A percentile compares a stretch with the other conserved stretches of the same genome.
Evolutionary conservation across 164 flowering plant species (phyloP).

Genomic region (Magnolia sinica): DNA sequence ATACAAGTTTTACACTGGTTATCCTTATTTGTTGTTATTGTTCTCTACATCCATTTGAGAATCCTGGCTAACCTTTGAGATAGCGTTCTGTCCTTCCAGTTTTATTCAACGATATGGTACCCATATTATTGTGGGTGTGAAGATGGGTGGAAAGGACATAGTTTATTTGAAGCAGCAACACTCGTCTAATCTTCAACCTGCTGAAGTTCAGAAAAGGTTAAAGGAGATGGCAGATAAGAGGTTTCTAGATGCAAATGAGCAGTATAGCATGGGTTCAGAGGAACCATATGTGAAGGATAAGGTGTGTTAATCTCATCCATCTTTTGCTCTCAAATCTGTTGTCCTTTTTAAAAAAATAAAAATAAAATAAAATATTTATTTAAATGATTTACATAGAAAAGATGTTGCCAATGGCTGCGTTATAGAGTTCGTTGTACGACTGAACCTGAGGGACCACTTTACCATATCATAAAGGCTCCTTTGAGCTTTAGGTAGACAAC

Average conservation of each 20-base stretch:
- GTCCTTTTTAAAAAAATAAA: not conserved
- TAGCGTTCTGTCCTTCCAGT: slow-evolving; percentile 34
- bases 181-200: slow-evolving; percentile 76
- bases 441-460: not conserved
- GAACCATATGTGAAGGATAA: slow-evolving; percentile 46
- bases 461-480: not conserved
- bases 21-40: not conserved
- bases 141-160: slow-evolving; percentile 97
- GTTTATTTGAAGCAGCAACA: slow-evolving; percentile 85
- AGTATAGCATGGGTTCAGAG: slow-evolving; percentile 36
- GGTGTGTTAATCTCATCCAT: slow-evolving; percentile 37
- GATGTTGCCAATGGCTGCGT: not conserved
- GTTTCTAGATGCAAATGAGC: slow-evolving; percentile 58
- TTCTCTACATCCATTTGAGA: not conserved
- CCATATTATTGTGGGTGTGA: slow-evolving; percentile 83
- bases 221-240: slow-evolving; percentile 87
- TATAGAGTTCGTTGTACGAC: not conserved
- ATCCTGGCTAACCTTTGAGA: not conserved
- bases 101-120: slow-evolving; percentile 89
- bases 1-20: not conserved
- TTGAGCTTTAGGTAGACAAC: too few relatives aligned
- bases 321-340: not conserved
- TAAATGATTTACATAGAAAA: not conserved
- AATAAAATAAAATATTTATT: too few relatives aligned
- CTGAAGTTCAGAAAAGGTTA: slow-evolving; percentile 76